phyloP scores from a whole-genome alignment of 108 stramenopile species.

The Nannochloropsis gaditana region DNA sequence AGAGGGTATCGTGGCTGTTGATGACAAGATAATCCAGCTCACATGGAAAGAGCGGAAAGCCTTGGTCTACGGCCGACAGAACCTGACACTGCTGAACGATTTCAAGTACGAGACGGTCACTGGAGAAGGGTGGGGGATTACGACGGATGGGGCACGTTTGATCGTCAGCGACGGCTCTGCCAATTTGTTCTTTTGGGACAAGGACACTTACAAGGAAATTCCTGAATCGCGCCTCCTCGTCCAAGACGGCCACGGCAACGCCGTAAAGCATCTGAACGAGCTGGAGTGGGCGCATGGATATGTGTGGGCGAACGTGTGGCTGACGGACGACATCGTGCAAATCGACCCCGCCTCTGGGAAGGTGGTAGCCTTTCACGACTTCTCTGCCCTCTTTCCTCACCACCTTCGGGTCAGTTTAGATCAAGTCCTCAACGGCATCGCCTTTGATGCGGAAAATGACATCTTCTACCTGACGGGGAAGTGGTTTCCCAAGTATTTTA shows the following conservation, averaged over 20 bases:
- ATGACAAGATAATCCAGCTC: constrained; percentile 28
- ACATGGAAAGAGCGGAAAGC: not conserved
- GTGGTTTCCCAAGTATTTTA: constrained; percentile 26
- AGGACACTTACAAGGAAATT: not conserved
- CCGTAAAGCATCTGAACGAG: constrained; percentile 39
- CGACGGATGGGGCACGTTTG: constrained; percentile 37
- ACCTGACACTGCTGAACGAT: not conserved
- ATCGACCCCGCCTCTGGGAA: constrained; percentile 34
- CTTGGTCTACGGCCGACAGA: not conserved
- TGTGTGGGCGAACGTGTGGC: constrained; percentile 49
- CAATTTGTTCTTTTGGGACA: constrained; percentile 36
- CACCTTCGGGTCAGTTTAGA: not conserved
- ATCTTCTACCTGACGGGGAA: constrained; percentile 43
- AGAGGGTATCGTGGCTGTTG: constrained; percentile 47
- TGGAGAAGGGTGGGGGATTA: constrained; percentile 51
- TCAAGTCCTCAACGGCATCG: constrained; percentile 50
- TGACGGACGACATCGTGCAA: constrained; percentile 37
- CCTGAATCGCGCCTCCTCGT: not conserved
- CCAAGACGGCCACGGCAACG: not conserved
- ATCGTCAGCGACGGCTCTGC: constrained; percentile 45
- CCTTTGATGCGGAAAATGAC: constrained; percentile 39
- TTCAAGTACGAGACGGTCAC: constrained; percentile 22
- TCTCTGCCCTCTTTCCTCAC: constrained; percentile 35
- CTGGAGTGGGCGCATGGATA: constrained; percentile 39
- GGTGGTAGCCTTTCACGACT: constrained; percentile 34